Evolutionary conservation across 1,139 yeast species (phyloP), one percentile per base, ranked within the genome.

Genomic region (Hansenula anomala): DNA sequence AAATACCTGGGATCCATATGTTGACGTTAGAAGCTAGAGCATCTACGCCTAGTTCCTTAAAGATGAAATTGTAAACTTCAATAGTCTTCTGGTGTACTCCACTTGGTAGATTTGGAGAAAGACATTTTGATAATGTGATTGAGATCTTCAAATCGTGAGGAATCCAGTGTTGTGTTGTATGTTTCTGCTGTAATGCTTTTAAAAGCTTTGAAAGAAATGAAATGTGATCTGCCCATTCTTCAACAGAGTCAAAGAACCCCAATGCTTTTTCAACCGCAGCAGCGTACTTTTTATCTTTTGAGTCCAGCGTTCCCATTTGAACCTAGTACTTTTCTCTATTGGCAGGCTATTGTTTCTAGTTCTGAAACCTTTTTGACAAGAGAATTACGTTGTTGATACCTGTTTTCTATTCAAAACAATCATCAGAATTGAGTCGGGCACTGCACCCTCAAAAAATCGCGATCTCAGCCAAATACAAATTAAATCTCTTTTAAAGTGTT

Each of bases 201-300:
- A 80, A 79, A 12, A 92, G 71, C 48, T 85, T 77, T 1, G 92
- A 80, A 34, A 94, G 67, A 58, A 88, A 89, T 17, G 97, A 83
- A 42, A 92, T 92, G 60, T 90, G 89, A 58, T 92, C 98, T n/a
- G 98, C 97, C 98, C 98, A 92, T 66, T 90, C 97, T 31, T 80
- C 84, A 2, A 89, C 81, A n/a, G 80, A 61, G 40, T 87, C 96
- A 64, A 92, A 92, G n/a, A 80, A 68, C 8, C 75, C 69, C 22
- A 92, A 65, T 0, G 94, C 89, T 47, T 82, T 78, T 43, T 86
- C 95, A 7, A 89, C 75, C 46, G 70, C 77, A 24, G 78, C 71
- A 20, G 69, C 64, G 55, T 81, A 84, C 46, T 85, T 78, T 60
- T 78, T 83, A 56, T 84, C 89, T 52, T 78, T 82, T 3, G 88